These are phyloP conservation scores for Hericium coralloides DNA, from an alignment of 768 basidiomycete genomes.

Conservation along the genomic window DNA sequence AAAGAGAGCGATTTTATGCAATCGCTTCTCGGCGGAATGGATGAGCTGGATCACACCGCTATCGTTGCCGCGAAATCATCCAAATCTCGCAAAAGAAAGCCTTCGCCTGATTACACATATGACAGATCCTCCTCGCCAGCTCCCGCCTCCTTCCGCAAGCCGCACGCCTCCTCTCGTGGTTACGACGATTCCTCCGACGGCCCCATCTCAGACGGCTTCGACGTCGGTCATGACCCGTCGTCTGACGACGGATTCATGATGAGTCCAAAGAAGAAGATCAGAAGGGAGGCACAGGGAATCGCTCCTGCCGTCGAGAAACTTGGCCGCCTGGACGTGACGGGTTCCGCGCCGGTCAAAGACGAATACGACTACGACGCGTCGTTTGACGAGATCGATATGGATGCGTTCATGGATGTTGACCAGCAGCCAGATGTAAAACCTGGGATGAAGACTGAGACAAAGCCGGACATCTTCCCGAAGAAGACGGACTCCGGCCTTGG, in stretches of 20 bases:
- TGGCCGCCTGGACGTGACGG: slow-evolving; percentile 49
- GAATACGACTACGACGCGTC: slow-evolving; percentile 29
- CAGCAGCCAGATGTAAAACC: slow-evolving; percentile 36
- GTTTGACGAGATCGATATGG: slow-evolving; percentile 51
- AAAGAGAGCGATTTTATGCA: slow-evolving; percentile 90
- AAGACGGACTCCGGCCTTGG: slow-evolving; percentile 13
- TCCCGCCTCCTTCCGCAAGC: slow-evolving; percentile 10
- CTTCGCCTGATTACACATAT: slow-evolving; percentile 31
- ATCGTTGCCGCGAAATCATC: slow-evolving; percentile 25
- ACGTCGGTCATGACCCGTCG: slow-evolving; percentile 15
- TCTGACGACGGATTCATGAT: slow-evolving; percentile 55
- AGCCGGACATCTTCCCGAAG: slow-evolving; percentile 22
- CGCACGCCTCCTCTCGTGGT: slow-evolving; percentile 11
- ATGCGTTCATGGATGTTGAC: slow-evolving; percentile 48
- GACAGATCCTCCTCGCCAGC: slow-evolving; percentile 17
- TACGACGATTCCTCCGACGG: slow-evolving; percentile 24
- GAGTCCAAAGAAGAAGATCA: slow-evolving; percentile 65
- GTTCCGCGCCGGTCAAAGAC: slow-evolving; percentile 16
- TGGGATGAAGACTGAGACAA: slow-evolving; percentile 16
- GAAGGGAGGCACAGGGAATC: slow-evolving; percentile 34
- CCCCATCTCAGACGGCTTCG: slow-evolving; percentile 18
- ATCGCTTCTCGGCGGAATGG: slow-evolving; percentile 65
- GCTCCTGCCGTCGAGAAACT: slow-evolving; percentile 51
- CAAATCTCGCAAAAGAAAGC: slow-evolving; percentile 58
- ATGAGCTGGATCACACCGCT: slow-evolving; percentile 30